These are phyloP conservation scores for Durotheca rogersii DNA, from an alignment of 495 filamentous ascomycete species.

Conservation along the genomic window DNA sequence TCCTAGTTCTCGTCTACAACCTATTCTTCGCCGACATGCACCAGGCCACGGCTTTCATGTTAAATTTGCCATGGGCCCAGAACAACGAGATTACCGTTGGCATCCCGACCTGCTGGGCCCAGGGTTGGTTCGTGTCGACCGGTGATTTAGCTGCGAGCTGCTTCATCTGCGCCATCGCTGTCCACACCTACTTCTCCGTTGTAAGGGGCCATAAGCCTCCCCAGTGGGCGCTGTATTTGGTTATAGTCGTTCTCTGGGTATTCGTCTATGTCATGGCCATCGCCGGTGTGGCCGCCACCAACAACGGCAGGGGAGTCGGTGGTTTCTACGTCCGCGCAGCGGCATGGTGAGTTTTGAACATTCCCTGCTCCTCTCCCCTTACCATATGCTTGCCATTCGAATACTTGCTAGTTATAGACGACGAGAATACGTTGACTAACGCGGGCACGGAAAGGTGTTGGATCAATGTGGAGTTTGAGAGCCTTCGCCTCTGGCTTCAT, in stretches of 20 bases:
- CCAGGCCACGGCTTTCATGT: conserved; percentile 65
- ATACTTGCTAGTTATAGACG: conserved; percentile 15
- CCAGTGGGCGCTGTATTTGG: conserved; percentile 52
- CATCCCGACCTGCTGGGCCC: conserved; percentile 62
- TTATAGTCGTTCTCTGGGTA: conserved; percentile 56
- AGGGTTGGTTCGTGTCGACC: conserved; percentile 69
- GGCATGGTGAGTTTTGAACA: conserved; percentile 56
- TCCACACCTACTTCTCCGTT: conserved; percentile 68
- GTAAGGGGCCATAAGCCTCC: conserved; percentile 59
- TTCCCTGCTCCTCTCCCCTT: conserved; percentile 3
- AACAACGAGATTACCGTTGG: conserved; percentile 57
- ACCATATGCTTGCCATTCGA: background rate
- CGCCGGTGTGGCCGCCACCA: conserved; percentile 52
- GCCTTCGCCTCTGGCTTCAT: conserved; percentile 67
- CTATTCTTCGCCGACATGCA: conserved; percentile 73
- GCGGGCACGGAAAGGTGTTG: conserved; percentile 57
- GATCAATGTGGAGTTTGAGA: conserved; percentile 62
- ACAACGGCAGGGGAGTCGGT: conserved; percentile 46
- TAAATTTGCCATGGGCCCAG: conserved; percentile 62
- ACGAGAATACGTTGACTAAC: background rate
- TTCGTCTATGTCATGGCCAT: conserved; percentile 60
- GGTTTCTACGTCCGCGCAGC: conserved; percentile 63
- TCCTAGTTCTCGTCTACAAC: conserved; percentile 71
- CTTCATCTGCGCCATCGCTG: conserved; percentile 68
- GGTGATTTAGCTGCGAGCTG: conserved; percentile 70